These are phyloP conservation scores for Lizanozyma gosingica DNA, from an alignment of 1,139 yeast species.

Conservation along the genomic window DNA sequence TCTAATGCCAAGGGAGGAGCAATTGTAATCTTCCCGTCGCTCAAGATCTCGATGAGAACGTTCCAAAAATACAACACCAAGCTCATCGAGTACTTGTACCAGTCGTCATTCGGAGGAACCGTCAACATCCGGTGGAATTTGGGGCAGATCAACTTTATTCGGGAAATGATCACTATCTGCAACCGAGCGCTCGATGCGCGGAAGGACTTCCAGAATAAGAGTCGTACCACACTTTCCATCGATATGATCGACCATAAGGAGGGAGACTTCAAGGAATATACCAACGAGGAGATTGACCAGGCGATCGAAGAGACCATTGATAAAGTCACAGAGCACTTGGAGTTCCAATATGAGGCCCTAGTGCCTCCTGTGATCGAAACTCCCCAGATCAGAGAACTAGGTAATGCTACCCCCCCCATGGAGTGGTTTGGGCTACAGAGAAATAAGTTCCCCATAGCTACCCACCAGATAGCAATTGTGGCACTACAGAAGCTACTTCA, in stretches of 20 bases:
- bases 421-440: constrained; percentile 97
- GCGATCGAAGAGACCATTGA: constrained; percentile 51
- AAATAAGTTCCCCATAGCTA: constrained; percentile 71
- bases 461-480: constrained; percentile 72
- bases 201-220: not conserved
- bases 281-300: constrained; percentile 25
- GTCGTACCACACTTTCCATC: constrained; percentile 2
- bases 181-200: not conserved
- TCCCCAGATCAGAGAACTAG: constrained; percentile 83
- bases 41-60: constrained; percentile 68
- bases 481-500: constrained; percentile 65
- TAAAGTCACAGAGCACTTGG: constrained; percentile 53
- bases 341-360: constrained; percentile 54
- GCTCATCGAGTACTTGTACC: constrained; percentile 55
- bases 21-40: constrained; percentile 71
- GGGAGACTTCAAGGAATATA: constrained; percentile 2
- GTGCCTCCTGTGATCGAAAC: constrained; percentile 78
- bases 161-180: constrained; percentile 57
- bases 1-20: constrained; percentile 66
- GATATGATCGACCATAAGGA: constrained; percentile 17
- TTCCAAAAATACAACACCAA: constrained; percentile 45
- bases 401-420: constrained; percentile 94
- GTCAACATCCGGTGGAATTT: constrained; percentile 91
- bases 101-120: constrained; percentile 75
- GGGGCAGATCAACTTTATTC: constrained; percentile 82